Percentiles rank a stretch among this genome's conserved stretches.
Conservation (phyloP, 306 rosid genomes). For the Echinosophora koreensis region DNA sequence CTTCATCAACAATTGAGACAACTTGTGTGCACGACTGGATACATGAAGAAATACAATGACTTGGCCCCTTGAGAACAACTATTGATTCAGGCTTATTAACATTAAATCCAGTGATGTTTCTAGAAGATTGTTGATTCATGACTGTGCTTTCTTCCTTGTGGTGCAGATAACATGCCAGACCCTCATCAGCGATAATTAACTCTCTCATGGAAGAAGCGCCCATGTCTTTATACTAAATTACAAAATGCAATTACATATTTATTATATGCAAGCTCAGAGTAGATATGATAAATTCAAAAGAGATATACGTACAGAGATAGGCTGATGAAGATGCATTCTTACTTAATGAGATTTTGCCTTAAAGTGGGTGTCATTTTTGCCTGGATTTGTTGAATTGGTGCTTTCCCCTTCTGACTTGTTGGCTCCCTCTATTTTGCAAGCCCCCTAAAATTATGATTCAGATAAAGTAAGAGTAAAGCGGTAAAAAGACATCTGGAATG, state of each 20-base stretch:
- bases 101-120: slow-evolving; percentile 37
- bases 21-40: slow-evolving; percentile 53
- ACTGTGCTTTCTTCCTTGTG: slow-evolving; percentile 48
- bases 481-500: too few relatives aligned
- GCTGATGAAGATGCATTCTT: too few relatives aligned
- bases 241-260: slow-evolving; percentile 41
- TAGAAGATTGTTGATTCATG: slow-evolving; percentile 41
- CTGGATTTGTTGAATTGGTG: too few relatives aligned
- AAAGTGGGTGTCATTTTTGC: too few relatives aligned
- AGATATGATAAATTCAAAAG: slow-evolving; percentile 12
- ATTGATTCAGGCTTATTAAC: slow-evolving; percentile 45
- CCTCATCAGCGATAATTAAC: slow-evolving; percentile 44
- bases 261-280: slow-evolving; percentile 38
- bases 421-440: too few relatives aligned
- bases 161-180: slow-evolving; percentile 41
- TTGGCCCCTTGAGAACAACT: slow-evolving; percentile 51
- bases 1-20: slow-evolving; percentile 57
- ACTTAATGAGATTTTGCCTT: too few relatives aligned
- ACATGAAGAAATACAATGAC: slow-evolving; percentile 49
- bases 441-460: too few relatives aligned
- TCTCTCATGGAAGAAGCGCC: slow-evolving; percentile 55
- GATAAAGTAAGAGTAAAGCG: too few relatives aligned
- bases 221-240: slow-evolving; percentile 60
- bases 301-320: slow-evolving; percentile 65
- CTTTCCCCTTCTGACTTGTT: too few relatives aligned